Base-by-base conservation (phyloP, 495 filamentous ascomycete genomes). In the Xylaria telfairii region DNA sequence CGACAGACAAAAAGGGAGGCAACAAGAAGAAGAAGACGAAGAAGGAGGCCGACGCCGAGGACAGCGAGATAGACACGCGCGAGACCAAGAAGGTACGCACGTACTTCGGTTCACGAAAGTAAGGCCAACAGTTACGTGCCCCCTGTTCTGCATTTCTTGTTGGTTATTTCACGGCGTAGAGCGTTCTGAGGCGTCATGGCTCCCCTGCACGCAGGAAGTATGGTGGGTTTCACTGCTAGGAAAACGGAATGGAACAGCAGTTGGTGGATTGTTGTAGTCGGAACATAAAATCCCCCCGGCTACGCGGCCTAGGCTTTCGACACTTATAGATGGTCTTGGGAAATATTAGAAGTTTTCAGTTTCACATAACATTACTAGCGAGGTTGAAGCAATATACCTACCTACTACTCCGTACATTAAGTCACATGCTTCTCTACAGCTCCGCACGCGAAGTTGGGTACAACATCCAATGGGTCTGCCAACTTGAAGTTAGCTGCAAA, bases 41-140 rank as follows among this genome's bases (percentile, higher is more conserved):
- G 42, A 76, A 67, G 3, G 74, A 79, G 8, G 78, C 74, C 53
- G 77, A 73, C 44, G 79, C 66, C 13, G 86, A 87, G 5, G 86
- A 89, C 63, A 87, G 85, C 71, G 86, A 89, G 78, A 80, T 82
- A 47, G 84, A 85, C 49, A 75, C 77, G 13, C 75, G 78, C 57
- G 82, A 82, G 71, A 61, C 74, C 21, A 87, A 88, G 82, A 88
- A 88, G 70, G 74, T 81, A 0, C 78, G 85, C 56, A 87, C 85
- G 3, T 82, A 83, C 62, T 87, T 86, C 74, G 83, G 85, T n/a
- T 76, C 75, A 19, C 77, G 84, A 57, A 88, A 87, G 73, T 86
- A 72, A 78, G 28, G 47, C 17, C 32, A 34, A 37, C 41, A 51
- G 46, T n/a, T 13, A 32, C 13, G 42, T 12, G 19, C 1, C 26